Evolutionary conservation across 176 grass and related monocot species (phyloP).

Genomic region (Pontederia paniculata): DNA sequence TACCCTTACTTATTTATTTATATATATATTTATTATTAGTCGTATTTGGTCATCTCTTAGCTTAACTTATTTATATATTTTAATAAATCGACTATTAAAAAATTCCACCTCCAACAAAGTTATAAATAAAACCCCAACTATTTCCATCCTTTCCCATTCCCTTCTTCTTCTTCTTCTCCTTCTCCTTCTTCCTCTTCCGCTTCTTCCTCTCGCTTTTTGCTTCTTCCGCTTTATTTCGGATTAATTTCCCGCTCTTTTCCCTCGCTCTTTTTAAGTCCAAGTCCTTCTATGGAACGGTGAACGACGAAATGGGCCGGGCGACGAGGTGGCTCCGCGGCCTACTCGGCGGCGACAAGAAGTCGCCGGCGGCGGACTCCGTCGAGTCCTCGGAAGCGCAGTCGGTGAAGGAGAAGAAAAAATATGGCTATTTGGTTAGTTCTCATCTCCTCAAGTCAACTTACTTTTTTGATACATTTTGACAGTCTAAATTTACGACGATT

Average conservation of each 20-base stretch:
- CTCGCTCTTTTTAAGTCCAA: not conserved
- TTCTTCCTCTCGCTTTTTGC: not conserved
- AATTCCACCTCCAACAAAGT: too few species aligned
- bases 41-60: too few species aligned
- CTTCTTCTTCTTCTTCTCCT: too few species aligned
- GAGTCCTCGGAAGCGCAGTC: slow-evolving; percentile 17
- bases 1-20: too few species aligned
- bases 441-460: not conserved
- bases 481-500: not conserved
- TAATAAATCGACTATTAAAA: too few species aligned
- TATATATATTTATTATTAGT: too few species aligned
- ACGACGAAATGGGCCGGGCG: slow-evolving; percentile 47
- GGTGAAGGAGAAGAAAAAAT: slow-evolving; percentile 39
- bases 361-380: not conserved
- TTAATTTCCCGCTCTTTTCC: not conserved
- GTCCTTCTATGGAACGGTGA: not conserved
- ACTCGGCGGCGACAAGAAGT: slow-evolving; percentile 45
- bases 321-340: slow-evolving; percentile 62
- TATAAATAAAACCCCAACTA: too few species aligned
- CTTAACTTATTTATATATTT: too few species aligned
- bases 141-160: not conserved
- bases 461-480: slow-evolving; percentile 1
- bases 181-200: not conserved
- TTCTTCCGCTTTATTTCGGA: not conserved
- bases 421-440: slow-evolving; percentile 65